Base-by-base conservation (phyloP, 805 yeast genomes). In the Candida chilensis region DNA sequence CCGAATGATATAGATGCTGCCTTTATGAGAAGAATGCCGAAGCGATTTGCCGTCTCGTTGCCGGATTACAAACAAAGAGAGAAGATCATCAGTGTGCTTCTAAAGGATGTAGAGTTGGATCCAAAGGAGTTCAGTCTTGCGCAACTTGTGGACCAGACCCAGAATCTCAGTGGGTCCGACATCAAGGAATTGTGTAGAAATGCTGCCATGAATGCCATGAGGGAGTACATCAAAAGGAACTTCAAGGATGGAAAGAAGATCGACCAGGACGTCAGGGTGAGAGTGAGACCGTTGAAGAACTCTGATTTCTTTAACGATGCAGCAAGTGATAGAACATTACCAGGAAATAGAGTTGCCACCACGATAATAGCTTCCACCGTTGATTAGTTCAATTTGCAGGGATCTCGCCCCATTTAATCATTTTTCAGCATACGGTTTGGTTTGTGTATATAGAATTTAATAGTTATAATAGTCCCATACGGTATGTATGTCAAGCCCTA, bases 1-100 rank as follows among this genome's bases (percentile, higher is more conserved):
- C 87, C 92, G 25, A 71, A 72, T 36, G 98, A 90, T 50, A 90
- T 90, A 27, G 98, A 90, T 48, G 70, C 73, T 37, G 98, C 98
- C 2, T 85, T 90, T 47, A 62, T 92, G 57, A 72, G 98, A 55
- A 73, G 98, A 48, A 67, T 90, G 74, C 96, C 97, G 5, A 90
- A 90, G 52, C 67, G 85, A 31, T 88, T 90, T 52, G 74, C 87
- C 3, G 77, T 92, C 14, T 65, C 71, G 2, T 66, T 81, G 41
- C 97, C 98, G 2, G 66, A 69, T 34, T 52, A 66, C 1, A 61
- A 52, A 5, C 94, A 90, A 50, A 64, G 97, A 29, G 53, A 54
- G 27, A 71, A 78, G 36, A 90, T 90, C 30, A 61, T 92, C 32
- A 48, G 55, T n/a, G 74, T 87, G 24, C 54, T 87, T 31, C 63